Conservation (phyloP, 768 basidiomycete genomes). For the Suillus subluteus region DNA sequence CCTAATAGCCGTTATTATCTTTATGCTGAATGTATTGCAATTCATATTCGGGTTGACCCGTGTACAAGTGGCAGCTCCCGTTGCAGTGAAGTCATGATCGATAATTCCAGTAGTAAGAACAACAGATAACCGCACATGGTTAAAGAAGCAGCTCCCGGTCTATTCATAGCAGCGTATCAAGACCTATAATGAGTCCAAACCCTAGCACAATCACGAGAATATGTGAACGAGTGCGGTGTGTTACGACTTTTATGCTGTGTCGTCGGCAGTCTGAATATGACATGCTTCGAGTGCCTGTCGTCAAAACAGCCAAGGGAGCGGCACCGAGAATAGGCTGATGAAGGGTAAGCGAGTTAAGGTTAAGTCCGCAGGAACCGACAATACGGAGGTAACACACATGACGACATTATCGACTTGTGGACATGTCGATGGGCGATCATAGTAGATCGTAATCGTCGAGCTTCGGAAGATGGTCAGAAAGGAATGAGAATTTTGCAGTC, state of each 20-base stretch:
- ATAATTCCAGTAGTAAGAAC: neutral
- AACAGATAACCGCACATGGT: neutral
- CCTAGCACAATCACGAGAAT: constrained; percentile 6
- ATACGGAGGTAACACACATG: constrained; percentile 3
- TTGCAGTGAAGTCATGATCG: constrained; percentile 21
- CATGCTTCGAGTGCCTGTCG: neutral
- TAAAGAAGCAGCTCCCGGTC: neutral
- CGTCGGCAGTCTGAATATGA: constrained; percentile 6
- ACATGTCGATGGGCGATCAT: constrained; percentile 35
- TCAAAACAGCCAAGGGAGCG: neutral
- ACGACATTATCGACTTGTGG: neutral
- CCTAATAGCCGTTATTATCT: neutral
- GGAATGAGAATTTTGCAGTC: neutral
- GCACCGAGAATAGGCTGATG: constrained; percentile 2
- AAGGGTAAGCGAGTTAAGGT: constrained; percentile 7
- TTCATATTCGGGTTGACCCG: neutral
- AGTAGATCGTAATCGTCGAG: constrained; percentile 94
- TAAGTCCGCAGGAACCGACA: constrained; percentile 8
- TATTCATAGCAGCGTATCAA: constrained; percentile 3
- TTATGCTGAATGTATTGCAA: neutral
- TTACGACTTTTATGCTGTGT: constrained; percentile 5
- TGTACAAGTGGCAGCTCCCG: constrained; percentile 17
- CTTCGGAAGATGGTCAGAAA: constrained; percentile 44
- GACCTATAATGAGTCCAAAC: neutral
- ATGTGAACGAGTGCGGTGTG: neutral